Evolutionary conservation across 495 filamentous ascomycete genomes (phyloP).

Genomic region (Terfezia boudieri): DNA sequence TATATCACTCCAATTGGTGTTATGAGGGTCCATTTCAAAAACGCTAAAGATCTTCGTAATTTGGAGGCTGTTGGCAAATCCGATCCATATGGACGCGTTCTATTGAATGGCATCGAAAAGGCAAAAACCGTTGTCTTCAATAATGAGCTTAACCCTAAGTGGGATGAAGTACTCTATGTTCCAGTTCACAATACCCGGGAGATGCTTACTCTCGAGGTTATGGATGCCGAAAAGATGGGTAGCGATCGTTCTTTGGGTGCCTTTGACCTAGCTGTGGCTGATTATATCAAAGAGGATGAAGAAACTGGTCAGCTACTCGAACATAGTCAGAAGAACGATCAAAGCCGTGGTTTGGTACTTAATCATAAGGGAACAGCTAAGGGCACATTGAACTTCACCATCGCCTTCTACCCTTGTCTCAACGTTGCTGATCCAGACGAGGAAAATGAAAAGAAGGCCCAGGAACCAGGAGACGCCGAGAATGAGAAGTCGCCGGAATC

Average conservation of each 20-base stretch:
- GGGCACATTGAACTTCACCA: conserved; percentile 62
- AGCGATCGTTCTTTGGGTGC: conserved; percentile 70
- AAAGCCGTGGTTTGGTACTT: conserved; percentile 39
- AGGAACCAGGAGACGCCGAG: conserved; percentile 4
- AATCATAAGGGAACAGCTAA: conserved; percentile 45
- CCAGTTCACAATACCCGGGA: conserved; percentile 75
- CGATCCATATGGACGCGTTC: conserved; percentile 73
- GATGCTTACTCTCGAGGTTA: conserved; percentile 70
- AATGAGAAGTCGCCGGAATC: conserved; percentile 24
- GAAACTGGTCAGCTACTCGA: conserved; percentile 64
- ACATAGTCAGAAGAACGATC: conserved; percentile 46
- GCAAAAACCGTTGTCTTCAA: conserved; percentile 83
- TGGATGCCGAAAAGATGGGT: conserved; percentile 80
- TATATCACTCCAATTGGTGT: conserved; percentile 88
- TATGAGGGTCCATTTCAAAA: conserved; percentile 79
- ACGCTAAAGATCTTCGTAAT: conserved; percentile 63
- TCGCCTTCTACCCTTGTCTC: conserved; percentile 72
- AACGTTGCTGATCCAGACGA: conserved; percentile 82
- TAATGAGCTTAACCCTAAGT: conserved; percentile 87
- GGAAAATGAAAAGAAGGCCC: conserved; percentile 37
- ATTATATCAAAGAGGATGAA: conserved; percentile 48
- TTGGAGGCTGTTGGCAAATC: conserved; percentile 91
- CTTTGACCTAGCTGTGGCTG: conserved; percentile 48
- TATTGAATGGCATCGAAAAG: conserved; percentile 75
- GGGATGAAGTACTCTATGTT: conserved; percentile 88